Base-by-base conservation (phyloP, 352 stramenopile genomes). In the Phytopythium sindhum region DNA sequence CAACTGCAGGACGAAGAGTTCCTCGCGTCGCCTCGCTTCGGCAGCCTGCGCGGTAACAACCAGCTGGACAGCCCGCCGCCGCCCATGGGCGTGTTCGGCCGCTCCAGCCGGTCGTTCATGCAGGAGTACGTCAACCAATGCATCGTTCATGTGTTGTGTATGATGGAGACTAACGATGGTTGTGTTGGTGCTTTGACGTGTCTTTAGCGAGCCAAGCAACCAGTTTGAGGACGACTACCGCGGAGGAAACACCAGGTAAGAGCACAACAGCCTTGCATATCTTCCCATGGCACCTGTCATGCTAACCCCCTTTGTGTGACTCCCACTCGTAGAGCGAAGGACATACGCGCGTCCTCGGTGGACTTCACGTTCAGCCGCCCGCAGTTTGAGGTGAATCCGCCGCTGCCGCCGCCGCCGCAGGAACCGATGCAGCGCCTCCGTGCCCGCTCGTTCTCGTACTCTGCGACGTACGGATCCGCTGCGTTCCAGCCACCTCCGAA, bases 381-480 rank as follows among this genome's bases (percentile, higher is more conserved):
- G 15, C 60, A 66, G 11, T 61, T 53, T 29, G 75, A 88, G 10
- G 58, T 88, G 45, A 91, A 80, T 26, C 84, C 84, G 23, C 84
- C 84, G 44, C 63, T 93, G 8, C 84, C 84, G n/a, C 84, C 84
- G n/a, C 84, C 81, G 23, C 67, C 77, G 2, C 75, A 86, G 48
- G 82, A 93, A 41, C 79, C 81, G 17, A 62, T 88, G 12, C 80
- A 91, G 67, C 80, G 82, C 15, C 56, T 90, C n/a, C 84, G 84
- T 33, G 84, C 82, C 4, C 78, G 83, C 17, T 93, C 84, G 37
- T 93, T 93, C 45, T 93, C 84, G 60, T 90, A 90, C 60, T 91
- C 84, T 3, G 69, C 77, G 33, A 70, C 65, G 19, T 91, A 91
- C 53, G 79, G 80, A 1, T 63, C 71, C 2, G 75, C 81, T 0